A percentile compares a stretch with the other conserved stretches of the same genome.
Evolutionary conservation across 495 filamentous ascomycete species (phyloP).

Genomic region (Aspergillus heteromorphus): DNA sequence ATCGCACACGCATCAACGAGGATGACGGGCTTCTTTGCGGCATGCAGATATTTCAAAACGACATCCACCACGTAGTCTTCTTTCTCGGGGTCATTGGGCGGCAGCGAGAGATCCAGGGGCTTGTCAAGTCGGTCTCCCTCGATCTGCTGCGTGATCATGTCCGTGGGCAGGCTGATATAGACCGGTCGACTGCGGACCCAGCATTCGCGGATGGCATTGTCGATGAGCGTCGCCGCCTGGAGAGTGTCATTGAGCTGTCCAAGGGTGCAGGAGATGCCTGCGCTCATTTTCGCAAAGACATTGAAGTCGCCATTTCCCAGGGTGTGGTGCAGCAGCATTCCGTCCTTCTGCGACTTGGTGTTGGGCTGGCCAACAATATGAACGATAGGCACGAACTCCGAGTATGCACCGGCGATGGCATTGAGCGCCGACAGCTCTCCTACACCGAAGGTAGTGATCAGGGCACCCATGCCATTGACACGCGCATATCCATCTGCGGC

Average conservation of each 20-base stretch:
- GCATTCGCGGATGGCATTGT: slow-evolving; percentile 74
- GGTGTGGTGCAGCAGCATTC: slow-evolving; percentile 81
- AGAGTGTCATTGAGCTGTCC: slow-evolving; percentile 62
- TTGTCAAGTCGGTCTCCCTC: slow-evolving; percentile 65
- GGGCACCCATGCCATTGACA: slow-evolving; percentile 58
- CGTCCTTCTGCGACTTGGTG: slow-evolving; percentile 45
- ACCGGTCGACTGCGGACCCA: slow-evolving; percentile 69
- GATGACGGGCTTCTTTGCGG: slow-evolving; percentile 72
- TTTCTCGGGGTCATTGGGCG: slow-evolving; percentile 62
- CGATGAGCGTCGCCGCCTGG: slow-evolving; percentile 69
- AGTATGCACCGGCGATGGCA: slow-evolving; percentile 61
- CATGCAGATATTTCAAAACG: slow-evolving; percentile 69
- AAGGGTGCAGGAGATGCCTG: slow-evolving; percentile 62
- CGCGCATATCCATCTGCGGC: slow-evolving; percentile 70
- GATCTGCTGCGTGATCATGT: slow-evolving; percentile 76
- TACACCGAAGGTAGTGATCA: slow-evolving; percentile 66
- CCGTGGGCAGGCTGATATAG: slow-evolving; percentile 81
- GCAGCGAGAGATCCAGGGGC: slow-evolving; percentile 60
- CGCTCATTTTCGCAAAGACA: slow-evolving; percentile 77
- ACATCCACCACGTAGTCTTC: slow-evolving; percentile 83
- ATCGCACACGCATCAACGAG: slow-evolving; percentile 90
- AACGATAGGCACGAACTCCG: slow-evolving; percentile 56
- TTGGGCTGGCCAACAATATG: slow-evolving; percentile 62
- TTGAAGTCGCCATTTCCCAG: slow-evolving; percentile 87
- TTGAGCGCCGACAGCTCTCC: slow-evolving; percentile 67